Evolutionary conservation across 352 stramenopile genomes (phyloP), one percentile per base, ranked within the genome.

Genomic region (Phytophthora syringae): DNA sequence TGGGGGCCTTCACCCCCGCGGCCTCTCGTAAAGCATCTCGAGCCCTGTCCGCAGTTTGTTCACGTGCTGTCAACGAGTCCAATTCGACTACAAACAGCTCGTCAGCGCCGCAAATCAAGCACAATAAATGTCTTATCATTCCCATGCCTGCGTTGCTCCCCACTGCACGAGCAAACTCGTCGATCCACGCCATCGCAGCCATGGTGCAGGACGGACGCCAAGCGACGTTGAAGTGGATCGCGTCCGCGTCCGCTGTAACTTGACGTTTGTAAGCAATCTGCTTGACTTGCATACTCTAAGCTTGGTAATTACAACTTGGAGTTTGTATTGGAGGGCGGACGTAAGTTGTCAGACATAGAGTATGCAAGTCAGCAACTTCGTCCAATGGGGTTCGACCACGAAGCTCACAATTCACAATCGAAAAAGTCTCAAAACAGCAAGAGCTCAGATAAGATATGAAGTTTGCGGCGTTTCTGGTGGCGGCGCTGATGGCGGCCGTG

Each of bases 361-460:
- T n/a, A n/a, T n/a, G n/a, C n/a, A n/a, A n/a, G n/a, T n/a, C n/a
- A n/a, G n/a, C n/a, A n/a, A n/a, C n/a, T 80, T 84, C 25, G 42
- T 15, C 80, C 75, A 89, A 85, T 89, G 11, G 59, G 1, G 49
- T 25, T 45, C 20, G 65, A 77, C 78, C 70, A 80, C 61, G 70
- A 18, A 24, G 39, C 39, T 40, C 48, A 28, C 32, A n/a, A n/a
- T n/a, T n/a, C 55, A 71, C 36, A 67, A 60, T 58, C 36, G 30
- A 71, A 74, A 67, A 69, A 2, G 22, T n/a, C 21, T 45, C 39
- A 24, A 24, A 4, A 20, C 25, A 53, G 21, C 18, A 57, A 47
- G 15, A 61, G 16, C 16, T 44, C n/a, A 67, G n/a, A n/a, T n/a
- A n/a, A n/a, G n/a, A 57, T 24, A 92, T 91, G 84, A 89, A 91